Evolutionary conservation across 768 basidiomycete species (phyloP), one percentile per base, ranked within the genome.

Genomic region (Psilocybe azurescens): DNA sequence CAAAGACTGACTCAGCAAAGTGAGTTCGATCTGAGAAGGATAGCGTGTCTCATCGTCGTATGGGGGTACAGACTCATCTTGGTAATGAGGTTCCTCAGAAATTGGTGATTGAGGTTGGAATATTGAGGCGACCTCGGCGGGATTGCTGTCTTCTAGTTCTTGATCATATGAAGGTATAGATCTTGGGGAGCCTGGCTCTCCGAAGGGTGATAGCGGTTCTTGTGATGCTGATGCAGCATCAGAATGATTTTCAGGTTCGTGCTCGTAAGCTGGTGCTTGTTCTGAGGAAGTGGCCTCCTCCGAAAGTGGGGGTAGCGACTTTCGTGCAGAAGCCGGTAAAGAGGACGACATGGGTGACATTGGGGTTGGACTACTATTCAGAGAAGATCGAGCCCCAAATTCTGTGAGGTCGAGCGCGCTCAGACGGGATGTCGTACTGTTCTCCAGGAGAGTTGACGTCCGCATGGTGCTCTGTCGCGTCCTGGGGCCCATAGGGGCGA

Each of bases 401-500:
- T 69, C 68, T 49, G 65, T 38, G 8, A 67, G 48, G 51, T 66
- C 62, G n/a, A 63, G 28, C 49, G 62, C 52, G 61, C 51, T 64
- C 39, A 66, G 49, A 14, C 65, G 62, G 4, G 66, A 58, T 5
- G 64, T 44, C 20, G 60, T 64, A 62, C 53, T 61, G 58, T 28
- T 59, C 64, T 67, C 72, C 46, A 62, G 72, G 60, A 60, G 54
- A 41, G 65, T 58, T 30, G 66, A 68, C 33, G 65, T 41, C 33
- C 72, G 52, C 20, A 65, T 32, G 58, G 62, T 67, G 44, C 62
- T 63, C 53, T 67, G 65, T 47, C 70, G 70, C 53, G 68, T 68
- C 47, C 74, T 59, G 20, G 74, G 74, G 29, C 73, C 73, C 62
- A 71, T 54, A 28, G 72, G 74, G 16, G 66, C 65, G 53, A 68